Percentiles rank a stretch among this genome's conserved stretches.
Evolutionary conservation across 495 filamentous ascomycete genomes (phyloP).

Genomic region (Talaromyces thailandensis): DNA sequence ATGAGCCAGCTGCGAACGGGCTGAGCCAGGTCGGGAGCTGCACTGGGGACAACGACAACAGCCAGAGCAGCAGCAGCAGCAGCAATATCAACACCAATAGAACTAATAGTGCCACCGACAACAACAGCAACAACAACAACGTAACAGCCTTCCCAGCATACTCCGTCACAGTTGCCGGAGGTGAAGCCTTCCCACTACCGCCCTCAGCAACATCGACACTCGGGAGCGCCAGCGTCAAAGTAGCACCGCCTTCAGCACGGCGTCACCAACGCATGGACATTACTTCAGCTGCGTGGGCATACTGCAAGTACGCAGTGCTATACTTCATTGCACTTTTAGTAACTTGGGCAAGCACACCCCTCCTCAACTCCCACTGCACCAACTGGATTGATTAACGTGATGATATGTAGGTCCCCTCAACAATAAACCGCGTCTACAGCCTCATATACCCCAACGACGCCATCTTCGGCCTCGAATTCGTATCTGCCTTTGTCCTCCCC

Average conservation of each 20-base stretch:
- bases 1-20: neutral
- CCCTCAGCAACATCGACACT: neutral
- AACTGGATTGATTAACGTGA: too few relatives aligned
- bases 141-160: constrained; percentile 18
- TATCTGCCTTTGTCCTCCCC: constrained; percentile 67
- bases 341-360: constrained; percentile 52
- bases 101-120: too few relatives aligned
- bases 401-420: constrained; percentile 75
- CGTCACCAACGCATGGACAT: constrained; percentile 15
- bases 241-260: neutral
- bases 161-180: constrained; percentile 28
- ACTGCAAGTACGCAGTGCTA: constrained; percentile 75
- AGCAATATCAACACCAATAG: neutral
- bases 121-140: neutral
- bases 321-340: constrained; percentile 77
- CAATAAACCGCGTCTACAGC: constrained; percentile 67
- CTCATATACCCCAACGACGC: constrained; percentile 45
- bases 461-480: constrained; percentile 54
- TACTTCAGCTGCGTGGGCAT: constrained; percentile 55
- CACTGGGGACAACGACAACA: neutral
- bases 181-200: constrained; percentile 5
- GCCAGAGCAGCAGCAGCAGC: neutral
- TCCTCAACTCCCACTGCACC: neutral
- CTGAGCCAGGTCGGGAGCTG: neutral
- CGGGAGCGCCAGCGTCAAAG: neutral